Evolutionary conservation across 495 filamentous ascomycete species (phyloP), one percentile per base, ranked within the genome.

Genomic region (Neurospora terricola): DNA sequence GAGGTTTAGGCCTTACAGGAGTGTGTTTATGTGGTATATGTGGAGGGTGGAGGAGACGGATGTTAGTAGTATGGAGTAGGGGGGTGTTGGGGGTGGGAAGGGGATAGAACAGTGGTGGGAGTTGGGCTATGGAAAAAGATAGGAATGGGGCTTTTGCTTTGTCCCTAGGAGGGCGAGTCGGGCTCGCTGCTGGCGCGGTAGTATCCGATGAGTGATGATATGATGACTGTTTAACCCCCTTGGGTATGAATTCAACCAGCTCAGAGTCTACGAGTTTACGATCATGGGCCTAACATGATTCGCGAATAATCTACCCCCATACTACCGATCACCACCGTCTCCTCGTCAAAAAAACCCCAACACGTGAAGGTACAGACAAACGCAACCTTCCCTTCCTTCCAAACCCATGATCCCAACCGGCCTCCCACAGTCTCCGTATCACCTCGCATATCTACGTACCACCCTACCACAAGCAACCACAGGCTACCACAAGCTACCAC

Each of bases 41-140:
- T 98, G 94, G 94, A 84, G 90, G 70, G 87, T 94, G 18, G 91
- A 92, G 77, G 88, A 91, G 75, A 92, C 93, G 4, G 89, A 96
- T 82, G 79, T 94, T 10, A 87, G 87, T 69, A 88, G 89, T 43
- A 81, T 93, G 82, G 87, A 88, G 74, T 84, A 48, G 74, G 14
- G 4, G n/a, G n/a, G 59, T 2, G 11, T 8, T 59, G 70, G 23
- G 68, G 42, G 40, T 23, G 11, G 5, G 48, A 54, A 59, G 42
- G 18, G 42, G 2, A n/a, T 59, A 62, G 36, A 45, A n/a, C n/a
- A n/a, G n/a, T n/a, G 18, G 18, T 23, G 21, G 23, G 48, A 54
- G 10, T 2, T 54, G 12, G 0, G 9, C 1, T 9, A 14, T 54
- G 45, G 11, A 5, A 12, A 21, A 54, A 23, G 45, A 54, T 48